Conservation (phyloP, 2,329 filamentous ascomycete species). For the Endocalyx cinctus region DNA sequence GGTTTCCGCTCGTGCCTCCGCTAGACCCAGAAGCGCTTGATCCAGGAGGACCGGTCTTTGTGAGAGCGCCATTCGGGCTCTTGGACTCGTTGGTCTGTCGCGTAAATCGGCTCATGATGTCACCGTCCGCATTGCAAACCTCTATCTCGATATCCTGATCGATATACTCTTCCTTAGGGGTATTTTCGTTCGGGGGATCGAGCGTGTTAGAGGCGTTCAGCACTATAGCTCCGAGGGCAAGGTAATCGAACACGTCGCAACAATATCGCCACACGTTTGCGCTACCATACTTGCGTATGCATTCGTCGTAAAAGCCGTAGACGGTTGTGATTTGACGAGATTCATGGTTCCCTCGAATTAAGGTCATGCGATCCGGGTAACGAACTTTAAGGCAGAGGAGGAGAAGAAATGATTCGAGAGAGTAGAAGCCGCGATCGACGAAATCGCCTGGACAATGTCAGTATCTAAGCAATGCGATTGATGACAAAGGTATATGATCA, state of each 20-base stretch:
- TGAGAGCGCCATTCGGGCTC: constrained; percentile 34
- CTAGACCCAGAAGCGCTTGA: constrained; percentile 72
- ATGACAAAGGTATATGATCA: neutral
- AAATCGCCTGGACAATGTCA: constrained; percentile 68
- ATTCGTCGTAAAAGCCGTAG: constrained; percentile 98
- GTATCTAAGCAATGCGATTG: constrained; percentile 8
- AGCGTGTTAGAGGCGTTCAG: constrained; percentile 75
- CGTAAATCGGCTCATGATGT: constrained; percentile 69
- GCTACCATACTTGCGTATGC: constrained; percentile 89
- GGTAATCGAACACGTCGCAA: constrained; percentile 96
- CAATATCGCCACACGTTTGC: constrained; percentile 97
- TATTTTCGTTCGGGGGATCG: constrained; percentile 43
- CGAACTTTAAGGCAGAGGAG: constrained; percentile 94
- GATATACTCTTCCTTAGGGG: constrained; percentile 40
- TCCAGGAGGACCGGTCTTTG: constrained; percentile 67
- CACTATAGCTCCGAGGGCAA: constrained; percentile 83
- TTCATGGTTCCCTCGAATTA: constrained; percentile 94
- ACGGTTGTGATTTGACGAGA: constrained; percentile 96
- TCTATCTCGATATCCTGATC: constrained; percentile 86
- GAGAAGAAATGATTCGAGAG: constrained; percentile 91
- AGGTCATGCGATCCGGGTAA: constrained; percentile 93
- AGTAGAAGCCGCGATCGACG: constrained; percentile 97
- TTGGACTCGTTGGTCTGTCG: constrained; percentile 35
- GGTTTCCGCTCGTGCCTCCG: constrained; percentile 58
- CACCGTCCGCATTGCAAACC: constrained; percentile 79